phyloP scores from a whole-genome alignment of 176 grass and related monocot species.

The Bonia amplexicaulis region DNA sequence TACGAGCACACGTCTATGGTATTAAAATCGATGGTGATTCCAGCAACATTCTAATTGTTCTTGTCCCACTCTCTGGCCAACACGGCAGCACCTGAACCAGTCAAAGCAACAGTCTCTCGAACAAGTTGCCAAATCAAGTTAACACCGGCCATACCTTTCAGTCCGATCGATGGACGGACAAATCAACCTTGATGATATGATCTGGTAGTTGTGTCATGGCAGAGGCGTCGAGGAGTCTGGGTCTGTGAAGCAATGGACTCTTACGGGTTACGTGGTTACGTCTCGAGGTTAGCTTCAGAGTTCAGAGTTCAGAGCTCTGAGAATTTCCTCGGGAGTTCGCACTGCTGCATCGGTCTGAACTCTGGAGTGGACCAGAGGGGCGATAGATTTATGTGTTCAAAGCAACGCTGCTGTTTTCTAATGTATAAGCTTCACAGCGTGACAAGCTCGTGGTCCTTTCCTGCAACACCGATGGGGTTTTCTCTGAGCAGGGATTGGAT shows the following conservation, averaged over 20 bases:
- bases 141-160: neutral
- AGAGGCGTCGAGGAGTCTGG: neutral
- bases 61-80: conserved; percentile 16
- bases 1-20: neutral
- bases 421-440: neutral
- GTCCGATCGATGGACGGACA: neutral
- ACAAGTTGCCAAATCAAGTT: conserved; percentile 15
- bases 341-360: conserved; percentile 30
- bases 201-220: neutral
- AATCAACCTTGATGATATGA: neutral
- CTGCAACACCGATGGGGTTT: neutral
- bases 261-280: neutral
- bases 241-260: neutral
- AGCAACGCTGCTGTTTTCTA: conserved; percentile 29
- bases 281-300: neutral
- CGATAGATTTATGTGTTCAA: conserved; percentile 37
- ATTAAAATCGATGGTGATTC: conserved; percentile 16
- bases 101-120: conserved; percentile 25
- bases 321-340: neutral
- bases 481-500: neutral
- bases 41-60: conserved; percentile 24
- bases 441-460: conserved; percentile 2
- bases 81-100: conserved; percentile 24
- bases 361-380: neutral
- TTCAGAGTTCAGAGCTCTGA: neutral